Percentiles rank a stretch among this genome's conserved stretches.
Conservation (phyloP, 148 eudicot species). For the Oxyria digyna region DNA sequence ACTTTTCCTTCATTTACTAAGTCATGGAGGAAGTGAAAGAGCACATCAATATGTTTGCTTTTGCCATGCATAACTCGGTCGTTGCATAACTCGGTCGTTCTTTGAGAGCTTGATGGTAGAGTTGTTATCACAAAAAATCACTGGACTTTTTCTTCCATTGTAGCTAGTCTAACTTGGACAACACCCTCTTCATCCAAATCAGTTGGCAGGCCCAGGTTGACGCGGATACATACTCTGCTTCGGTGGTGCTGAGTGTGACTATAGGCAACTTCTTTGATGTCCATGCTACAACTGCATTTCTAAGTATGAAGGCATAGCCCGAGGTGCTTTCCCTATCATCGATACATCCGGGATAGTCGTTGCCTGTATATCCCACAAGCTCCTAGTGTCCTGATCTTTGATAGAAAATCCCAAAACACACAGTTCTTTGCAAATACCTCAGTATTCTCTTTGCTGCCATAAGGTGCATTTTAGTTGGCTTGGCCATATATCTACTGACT, state of each 20-base stretch:
- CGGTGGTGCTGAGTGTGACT: neutral
- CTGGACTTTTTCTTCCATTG: neutral
- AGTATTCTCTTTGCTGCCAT: neutral
- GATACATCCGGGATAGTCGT: neutral
- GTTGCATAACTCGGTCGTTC: no score
- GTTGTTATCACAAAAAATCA: no score
- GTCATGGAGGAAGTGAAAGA: no score
- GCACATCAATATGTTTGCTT: no score
- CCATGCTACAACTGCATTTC: neutral
- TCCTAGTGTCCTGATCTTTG: neutral
- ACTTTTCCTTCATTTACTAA: no score
- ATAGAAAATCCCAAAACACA: neutral
- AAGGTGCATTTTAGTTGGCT: neutral
- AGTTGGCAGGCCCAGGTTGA: no score
- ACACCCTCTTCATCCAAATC: neutral
- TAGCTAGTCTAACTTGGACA: neutral
- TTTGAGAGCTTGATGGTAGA: no score
- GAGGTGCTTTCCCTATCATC: neutral
- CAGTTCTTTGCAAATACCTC: conserved; percentile 37
- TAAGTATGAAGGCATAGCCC: neutral
- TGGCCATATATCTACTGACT: neutral
- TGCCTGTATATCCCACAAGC: neutral
- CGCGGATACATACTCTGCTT: no score
- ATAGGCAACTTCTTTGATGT: neutral
- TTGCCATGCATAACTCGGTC: no score